Percentiles rank a stretch among this genome's conserved stretches.
Evolutionary conservation across 1,284 basidiomycete species (phyloP).

Genomic region (Tranzscheliella williamsii): DNA sequence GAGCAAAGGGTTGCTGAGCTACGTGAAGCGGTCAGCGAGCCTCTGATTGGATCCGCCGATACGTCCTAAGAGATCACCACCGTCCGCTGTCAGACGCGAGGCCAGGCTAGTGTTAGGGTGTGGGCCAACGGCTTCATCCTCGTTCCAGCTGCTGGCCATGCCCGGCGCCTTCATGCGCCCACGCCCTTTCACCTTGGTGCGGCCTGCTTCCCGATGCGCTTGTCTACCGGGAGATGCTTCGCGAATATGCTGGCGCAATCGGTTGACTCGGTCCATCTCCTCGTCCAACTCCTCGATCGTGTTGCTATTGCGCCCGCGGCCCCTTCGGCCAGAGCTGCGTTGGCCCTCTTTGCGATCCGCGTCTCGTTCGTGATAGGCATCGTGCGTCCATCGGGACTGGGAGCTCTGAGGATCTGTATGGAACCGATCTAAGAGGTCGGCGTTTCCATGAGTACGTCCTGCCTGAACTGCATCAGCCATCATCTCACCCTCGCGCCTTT

Average conservation of each 20-base stretch:
- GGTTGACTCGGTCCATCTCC: constrained; percentile 15
- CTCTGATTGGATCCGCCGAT: not conserved
- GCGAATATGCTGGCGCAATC: constrained; percentile 10
- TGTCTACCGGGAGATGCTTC: constrained; percentile 30
- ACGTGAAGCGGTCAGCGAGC: constrained; percentile 1
- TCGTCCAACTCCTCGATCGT: constrained; percentile 36
- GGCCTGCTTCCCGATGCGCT: not conserved
- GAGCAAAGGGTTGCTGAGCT: no score
- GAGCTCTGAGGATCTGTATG: not conserved
- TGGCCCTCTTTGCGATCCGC: not conserved
- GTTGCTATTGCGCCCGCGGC: constrained; percentile 1
- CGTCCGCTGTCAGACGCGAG: not conserved
- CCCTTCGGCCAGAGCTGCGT: not conserved
- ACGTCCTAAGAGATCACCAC: not conserved
- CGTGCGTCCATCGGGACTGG: constrained; percentile 17
- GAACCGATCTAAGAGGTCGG: constrained; percentile 18
- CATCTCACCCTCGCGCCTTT: constrained; percentile 19
- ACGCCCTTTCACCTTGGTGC: constrained; percentile 28
- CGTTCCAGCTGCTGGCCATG: not conserved
- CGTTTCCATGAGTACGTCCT: not conserved
- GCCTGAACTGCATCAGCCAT: constrained; percentile 22
- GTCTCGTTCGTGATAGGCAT: no score
- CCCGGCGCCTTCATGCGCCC: constrained; percentile 41
- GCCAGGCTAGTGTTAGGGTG: not conserved
- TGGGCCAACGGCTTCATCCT: not conserved